These are phyloP conservation scores for Albifimbria verrucaria DNA, from an alignment of 2,329 filamentous ascomycete species.

Conservation along the genomic window DNA sequence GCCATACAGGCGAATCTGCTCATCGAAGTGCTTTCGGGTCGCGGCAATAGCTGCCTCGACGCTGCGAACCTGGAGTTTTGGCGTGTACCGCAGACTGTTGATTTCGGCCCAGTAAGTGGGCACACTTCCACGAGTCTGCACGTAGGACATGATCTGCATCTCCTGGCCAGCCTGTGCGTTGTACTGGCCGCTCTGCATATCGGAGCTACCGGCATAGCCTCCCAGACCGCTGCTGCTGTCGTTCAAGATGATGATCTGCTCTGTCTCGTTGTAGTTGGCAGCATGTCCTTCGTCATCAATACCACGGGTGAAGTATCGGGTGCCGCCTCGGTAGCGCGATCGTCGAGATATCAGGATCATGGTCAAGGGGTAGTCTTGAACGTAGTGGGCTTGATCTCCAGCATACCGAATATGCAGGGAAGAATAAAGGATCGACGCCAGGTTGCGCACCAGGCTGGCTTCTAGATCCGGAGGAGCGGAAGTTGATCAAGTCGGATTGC, in stretches of 20 bases:
- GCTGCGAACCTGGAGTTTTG: slow-evolving; percentile 81
- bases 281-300: slow-evolving; percentile 91
- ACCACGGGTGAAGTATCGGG: slow-evolving; percentile 90
- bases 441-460: slow-evolving; percentile 68
- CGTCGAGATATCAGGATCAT: slow-evolving; percentile 85
- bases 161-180: slow-evolving; percentile 62
- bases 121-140: slow-evolving; percentile 94
- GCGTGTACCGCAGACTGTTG: slow-evolving; percentile 88
- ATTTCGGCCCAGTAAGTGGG: slow-evolving; percentile 96
- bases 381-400: slow-evolving; percentile 82
- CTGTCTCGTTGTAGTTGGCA: slow-evolving; percentile 99
- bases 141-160: slow-evolving; percentile 87
- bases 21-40: slow-evolving; percentile 82
- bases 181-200: slow-evolving; percentile 71
- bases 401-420: slow-evolving; percentile 93
- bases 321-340: slow-evolving; percentile 84
- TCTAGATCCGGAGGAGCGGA: slow-evolving; percentile 63
- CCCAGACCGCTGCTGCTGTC: slow-evolving; percentile 71
- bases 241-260: slow-evolving; percentile 87
- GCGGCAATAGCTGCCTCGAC: slow-evolving; percentile 77
- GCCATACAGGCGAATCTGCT: slow-evolving; percentile 90
- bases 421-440: slow-evolving; percentile 88
- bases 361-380: slow-evolving; percentile 82
- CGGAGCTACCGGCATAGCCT: slow-evolving; percentile 74
- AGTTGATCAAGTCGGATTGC: slow-evolving; percentile 86